Evolutionary conservation across 1,284 basidiomycete genomes (phyloP).

Genomic region (Heterobasidion occidentale): DNA sequence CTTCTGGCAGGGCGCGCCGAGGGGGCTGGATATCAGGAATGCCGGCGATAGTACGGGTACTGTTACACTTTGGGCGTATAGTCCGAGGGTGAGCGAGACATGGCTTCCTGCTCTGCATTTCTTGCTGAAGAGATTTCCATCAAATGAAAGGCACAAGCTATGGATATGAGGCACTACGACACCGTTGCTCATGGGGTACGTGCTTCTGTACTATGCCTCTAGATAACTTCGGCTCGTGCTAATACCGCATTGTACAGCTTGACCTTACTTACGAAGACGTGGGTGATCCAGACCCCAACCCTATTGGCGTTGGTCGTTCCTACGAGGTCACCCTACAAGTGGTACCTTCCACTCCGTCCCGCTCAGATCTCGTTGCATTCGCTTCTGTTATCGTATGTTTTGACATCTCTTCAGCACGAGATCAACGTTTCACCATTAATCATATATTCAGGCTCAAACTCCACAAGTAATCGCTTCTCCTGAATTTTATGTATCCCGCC

Average conservation of each 20-base stretch:
- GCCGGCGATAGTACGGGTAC: constrained; percentile 24
- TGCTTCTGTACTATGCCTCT: not conserved
- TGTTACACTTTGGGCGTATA: constrained; percentile 34
- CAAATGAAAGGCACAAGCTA: constrained; percentile 23
- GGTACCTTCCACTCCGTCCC: constrained; percentile 25
- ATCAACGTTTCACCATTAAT: not conserved
- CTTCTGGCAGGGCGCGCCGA: constrained; percentile 33
- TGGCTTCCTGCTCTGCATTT: not conserved
- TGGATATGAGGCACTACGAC: constrained; percentile 36
- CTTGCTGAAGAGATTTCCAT: not conserved
- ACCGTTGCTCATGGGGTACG: constrained; percentile 30
- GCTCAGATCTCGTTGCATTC: constrained; percentile 22
- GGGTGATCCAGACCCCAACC: constrained; percentile 31
- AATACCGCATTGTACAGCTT: constrained; percentile 17
- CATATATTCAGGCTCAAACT: constrained; percentile 17
- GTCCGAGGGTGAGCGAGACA: constrained; percentile 20
- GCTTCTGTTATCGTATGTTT: constrained; percentile 22
- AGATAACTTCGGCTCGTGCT: not conserved
- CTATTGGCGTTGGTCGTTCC: constrained; percentile 30
- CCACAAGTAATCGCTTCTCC: constrained; percentile 30
- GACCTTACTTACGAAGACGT: constrained; percentile 36
- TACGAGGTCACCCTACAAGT: constrained; percentile 30
- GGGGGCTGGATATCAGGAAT: constrained; percentile 29
- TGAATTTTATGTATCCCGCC: constrained; percentile 28
- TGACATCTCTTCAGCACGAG: not conserved